Conservation (phyloP, 73 alveolate species). For the Symbiodinium pilosum region DNA sequence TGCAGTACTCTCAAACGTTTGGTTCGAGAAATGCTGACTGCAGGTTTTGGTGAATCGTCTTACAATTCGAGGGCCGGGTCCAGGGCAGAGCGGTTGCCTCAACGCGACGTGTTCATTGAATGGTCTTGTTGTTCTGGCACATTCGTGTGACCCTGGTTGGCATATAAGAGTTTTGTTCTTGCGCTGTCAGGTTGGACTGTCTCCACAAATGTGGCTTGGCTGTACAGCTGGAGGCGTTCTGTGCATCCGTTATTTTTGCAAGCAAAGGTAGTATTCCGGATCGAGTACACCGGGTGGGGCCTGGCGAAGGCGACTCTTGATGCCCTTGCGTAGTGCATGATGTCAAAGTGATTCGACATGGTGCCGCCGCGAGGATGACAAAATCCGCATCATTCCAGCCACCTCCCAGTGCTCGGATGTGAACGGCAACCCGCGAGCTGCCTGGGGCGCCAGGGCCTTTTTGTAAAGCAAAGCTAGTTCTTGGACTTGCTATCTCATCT, state of each 20-base stretch:
- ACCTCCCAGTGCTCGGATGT: slow-evolving; percentile 76
- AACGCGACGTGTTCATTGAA: too few relatives aligned
- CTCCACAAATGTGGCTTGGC: slow-evolving; percentile 27
- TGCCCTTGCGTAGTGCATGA: neutral
- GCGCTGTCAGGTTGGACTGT: slow-evolving; percentile 7
- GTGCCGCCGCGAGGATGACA: slow-evolving; percentile 25
- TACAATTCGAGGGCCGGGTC: slow-evolving; percentile 79
- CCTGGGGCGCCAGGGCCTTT: slow-evolving; percentile 40
- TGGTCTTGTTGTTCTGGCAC: too few relatives aligned
- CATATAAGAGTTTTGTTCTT: neutral
- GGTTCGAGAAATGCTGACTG: neutral
- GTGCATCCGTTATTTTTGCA: too few relatives aligned
- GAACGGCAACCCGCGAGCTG: slow-evolving; percentile 86
- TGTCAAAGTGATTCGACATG: neutral
- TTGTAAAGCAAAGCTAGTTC: neutral
- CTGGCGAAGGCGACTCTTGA: slow-evolving; percentile 24
- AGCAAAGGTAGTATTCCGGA: slow-evolving; percentile 78
- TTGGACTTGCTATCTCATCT: neutral
- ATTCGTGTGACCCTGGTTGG: too few relatives aligned
- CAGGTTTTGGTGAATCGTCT: slow-evolving; percentile 69
- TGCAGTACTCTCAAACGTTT: neutral
- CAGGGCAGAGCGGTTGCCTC: slow-evolving; percentile 25
- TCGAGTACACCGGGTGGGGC: slow-evolving; percentile 63
- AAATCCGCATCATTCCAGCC: slow-evolving; percentile 64
- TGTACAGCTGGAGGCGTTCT: neutral